Conservation (phyloP, 345 rosid genomes). For the Corymbia maculata region DNA sequence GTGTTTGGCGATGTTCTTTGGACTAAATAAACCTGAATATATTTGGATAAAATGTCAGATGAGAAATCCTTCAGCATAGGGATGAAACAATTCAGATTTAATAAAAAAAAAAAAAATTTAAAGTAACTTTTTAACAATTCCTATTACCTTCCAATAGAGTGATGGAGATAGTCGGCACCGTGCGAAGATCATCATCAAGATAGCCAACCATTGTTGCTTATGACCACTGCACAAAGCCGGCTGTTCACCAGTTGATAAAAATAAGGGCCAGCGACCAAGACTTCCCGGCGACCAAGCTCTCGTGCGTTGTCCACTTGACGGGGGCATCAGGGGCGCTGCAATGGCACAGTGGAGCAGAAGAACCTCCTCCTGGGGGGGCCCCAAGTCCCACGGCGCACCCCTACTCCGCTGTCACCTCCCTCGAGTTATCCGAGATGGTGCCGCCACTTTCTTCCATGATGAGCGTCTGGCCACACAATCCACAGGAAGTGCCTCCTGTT, state of each 20-base stretch:
- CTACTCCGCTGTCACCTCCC: neutral
- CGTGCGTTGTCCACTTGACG: neutral
- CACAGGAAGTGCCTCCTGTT: no score
- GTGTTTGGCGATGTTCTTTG: neutral
- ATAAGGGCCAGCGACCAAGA: neutral
- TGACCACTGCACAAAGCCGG: neutral
- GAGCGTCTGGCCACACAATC: no score
- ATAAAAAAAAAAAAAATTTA: no score
- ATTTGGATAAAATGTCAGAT: no score
- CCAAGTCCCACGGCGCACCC: neutral
- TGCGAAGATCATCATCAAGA: rapidly evolving
- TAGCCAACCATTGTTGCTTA: neutral
- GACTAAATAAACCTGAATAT: neutral
- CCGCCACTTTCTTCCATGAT: no score
- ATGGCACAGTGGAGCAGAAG: neutral
- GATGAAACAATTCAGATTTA: rapidly evolving
- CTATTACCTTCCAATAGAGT: no score
- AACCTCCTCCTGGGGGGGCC: neutral
- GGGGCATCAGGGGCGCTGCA: neutral
- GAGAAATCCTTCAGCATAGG: rapidly evolving
- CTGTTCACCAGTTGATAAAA: neutral
- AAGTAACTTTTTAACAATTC: no score
- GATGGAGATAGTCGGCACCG: no score
- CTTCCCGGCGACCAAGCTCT: neutral
- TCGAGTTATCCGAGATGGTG: neutral